A percentile compares a stretch with the other conserved stretches of the same genome.
phyloP scores from a whole-genome alignment of 257 asterid species.

The Solanum dulcamara region DNA sequence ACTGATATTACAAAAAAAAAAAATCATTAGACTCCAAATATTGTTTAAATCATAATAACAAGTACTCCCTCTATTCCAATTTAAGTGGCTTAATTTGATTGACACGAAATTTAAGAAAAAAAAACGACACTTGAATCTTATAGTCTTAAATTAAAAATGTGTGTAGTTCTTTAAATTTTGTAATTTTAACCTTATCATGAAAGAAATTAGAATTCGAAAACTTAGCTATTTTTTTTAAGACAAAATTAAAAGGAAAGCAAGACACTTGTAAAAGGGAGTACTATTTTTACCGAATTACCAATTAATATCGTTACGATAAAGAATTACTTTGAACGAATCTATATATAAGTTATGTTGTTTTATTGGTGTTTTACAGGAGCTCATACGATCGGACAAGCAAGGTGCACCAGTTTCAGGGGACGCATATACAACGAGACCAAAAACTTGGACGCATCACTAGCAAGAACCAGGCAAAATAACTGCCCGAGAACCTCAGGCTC shows the following conservation, averaged over 20 bases:
- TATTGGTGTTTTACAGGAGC: slow-evolving; percentile 33
- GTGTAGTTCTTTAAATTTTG: too few species aligned
- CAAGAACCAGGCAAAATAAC: slow-evolving; percentile 29
- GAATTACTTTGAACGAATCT: neutral
- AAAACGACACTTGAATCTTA: too few species aligned
- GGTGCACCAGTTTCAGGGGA: slow-evolving; percentile 75
- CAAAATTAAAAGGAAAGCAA: too few species aligned
- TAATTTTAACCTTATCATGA: too few species aligned
- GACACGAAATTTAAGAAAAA: too few species aligned
- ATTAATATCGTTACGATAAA: too few species aligned
- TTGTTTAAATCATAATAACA: neutral
- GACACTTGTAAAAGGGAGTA: too few species aligned
- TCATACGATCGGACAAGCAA: slow-evolving; percentile 85
- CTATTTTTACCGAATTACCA: too few species aligned
- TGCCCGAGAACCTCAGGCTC: slow-evolving; percentile 54
- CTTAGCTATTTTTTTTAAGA: too few species aligned
- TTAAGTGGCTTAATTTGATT: too few species aligned
- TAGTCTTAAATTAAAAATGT: too few species aligned
- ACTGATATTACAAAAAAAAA: neutral
- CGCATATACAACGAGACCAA: slow-evolving; percentile 69
- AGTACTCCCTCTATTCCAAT: neutral
- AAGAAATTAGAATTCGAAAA: too few species aligned
- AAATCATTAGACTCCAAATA: neutral
- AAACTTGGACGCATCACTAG: slow-evolving; percentile 38
- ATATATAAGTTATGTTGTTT: neutral